A percentile compares a stretch with the other conserved stretches of the same genome.
Evolutionary conservation across 306 rosid genomes (phyloP).

Genomic region (Vigna trinervia): DNA sequence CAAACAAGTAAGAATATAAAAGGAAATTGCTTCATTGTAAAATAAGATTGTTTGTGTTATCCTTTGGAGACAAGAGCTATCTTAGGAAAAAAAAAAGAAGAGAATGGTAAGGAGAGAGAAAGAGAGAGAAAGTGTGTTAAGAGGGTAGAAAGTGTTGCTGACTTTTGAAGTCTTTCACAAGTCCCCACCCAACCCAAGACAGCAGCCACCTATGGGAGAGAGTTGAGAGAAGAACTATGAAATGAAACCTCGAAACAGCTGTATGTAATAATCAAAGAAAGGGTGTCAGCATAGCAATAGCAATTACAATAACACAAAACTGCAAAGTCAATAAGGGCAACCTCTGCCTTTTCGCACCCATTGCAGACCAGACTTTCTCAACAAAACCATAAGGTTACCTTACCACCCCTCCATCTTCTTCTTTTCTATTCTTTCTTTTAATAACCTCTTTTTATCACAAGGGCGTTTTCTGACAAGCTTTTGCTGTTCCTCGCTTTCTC

Average conservation of each 20-base stretch:
- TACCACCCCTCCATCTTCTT: background rate
- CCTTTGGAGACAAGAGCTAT: conserved; percentile 2
- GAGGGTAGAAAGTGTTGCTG: conserved; percentile 52
- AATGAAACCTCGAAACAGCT: conserved; percentile 54
- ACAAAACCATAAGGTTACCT: conserved; percentile 43
- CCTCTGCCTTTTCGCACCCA: conserved; percentile 53
- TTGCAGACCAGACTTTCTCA: conserved; percentile 53
- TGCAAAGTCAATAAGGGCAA: conserved; percentile 81
- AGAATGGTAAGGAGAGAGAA: conserved; percentile 15
- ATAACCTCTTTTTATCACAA: conserved; percentile 23
- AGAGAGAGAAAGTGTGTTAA: background rate
- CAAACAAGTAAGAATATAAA: background rate
- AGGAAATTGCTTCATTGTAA: background rate
- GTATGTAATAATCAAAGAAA: conserved; percentile 51
- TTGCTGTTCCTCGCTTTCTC: conserved; percentile 23
- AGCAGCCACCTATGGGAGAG: background rate
- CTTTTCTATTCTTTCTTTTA: conserved; percentile 18
- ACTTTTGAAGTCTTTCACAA: conserved; percentile 55
- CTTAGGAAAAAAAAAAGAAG: background rate
- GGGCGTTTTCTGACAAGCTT: conserved; percentile 7
- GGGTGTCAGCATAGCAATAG: conserved; percentile 44
- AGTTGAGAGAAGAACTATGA: conserved; percentile 45
- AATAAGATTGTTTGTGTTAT: conserved; percentile 14
- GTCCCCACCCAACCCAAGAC: background rate
- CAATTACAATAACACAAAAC: conserved; percentile 32